phyloP scores from a whole-genome alignment of 2,329 filamentous ascomycete genomes.

The Pseudogymnoascus sp. region DNA sequence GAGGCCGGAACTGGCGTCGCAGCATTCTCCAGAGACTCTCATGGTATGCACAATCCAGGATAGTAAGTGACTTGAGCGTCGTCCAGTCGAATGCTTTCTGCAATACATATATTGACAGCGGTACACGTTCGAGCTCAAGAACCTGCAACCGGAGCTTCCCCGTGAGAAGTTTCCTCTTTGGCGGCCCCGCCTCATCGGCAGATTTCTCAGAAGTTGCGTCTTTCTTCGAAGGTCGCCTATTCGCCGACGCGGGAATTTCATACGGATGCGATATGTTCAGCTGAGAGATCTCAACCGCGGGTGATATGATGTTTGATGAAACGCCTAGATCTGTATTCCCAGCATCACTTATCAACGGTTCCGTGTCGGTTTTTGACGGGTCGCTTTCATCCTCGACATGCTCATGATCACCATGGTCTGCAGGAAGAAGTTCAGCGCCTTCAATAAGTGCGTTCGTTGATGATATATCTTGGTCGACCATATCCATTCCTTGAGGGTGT shows the following conservation, averaged over 20 bases:
- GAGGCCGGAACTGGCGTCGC: constrained; percentile 52
- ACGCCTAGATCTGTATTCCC: background rate
- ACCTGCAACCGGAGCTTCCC: constrained; percentile 60
- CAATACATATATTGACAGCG: constrained; percentile 65
- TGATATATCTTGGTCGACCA: background rate
- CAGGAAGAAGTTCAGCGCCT: background rate
- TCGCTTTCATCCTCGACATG: background rate
- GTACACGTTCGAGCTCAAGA: constrained; percentile 68
- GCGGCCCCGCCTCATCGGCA: background rate
- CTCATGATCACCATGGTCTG: background rate
- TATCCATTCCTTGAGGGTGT: background rate
- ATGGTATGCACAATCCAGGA: constrained; percentile 66
- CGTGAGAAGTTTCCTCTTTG: constrained; percentile 38
- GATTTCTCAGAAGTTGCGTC: background rate
- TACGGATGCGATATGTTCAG: background rate
- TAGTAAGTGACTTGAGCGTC: constrained; percentile 61
- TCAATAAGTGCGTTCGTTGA: background rate
- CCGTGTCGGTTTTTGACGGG: background rate
- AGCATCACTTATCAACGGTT: background rate
- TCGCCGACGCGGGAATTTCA: background rate
- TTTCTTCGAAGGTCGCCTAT: background rate
- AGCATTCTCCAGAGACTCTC: constrained; percentile 70
- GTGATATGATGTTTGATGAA: constrained; percentile 3
- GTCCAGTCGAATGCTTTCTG: constrained; percentile 69
- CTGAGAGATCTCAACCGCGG: background rate